These are phyloP conservation scores for Biancaea sappan DNA, from an alignment of 306 rosid species.

Conservation along the genomic window DNA sequence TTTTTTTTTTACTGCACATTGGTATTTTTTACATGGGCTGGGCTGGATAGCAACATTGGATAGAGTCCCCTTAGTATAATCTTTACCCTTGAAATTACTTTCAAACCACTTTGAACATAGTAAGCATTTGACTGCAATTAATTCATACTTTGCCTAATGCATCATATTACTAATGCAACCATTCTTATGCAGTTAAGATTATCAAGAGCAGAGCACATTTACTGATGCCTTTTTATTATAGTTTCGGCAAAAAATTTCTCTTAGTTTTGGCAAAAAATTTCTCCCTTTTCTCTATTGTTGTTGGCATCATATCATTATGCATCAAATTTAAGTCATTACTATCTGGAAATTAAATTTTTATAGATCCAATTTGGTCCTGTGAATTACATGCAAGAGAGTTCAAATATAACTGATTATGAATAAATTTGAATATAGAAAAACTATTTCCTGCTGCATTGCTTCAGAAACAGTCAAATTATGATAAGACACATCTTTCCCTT, in stretches of 20 bases:
- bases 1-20: too few relatives aligned
- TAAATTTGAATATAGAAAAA: neutral
- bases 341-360: neutral
- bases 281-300: neutral
- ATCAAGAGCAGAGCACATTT: slow-evolving; percentile 45
- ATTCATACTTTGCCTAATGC: neutral
- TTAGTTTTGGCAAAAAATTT: slow-evolving; percentile 49
- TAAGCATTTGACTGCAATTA: neutral
- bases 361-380: neutral
- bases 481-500: neutral
- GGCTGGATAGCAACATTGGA: neutral
- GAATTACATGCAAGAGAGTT: neutral
- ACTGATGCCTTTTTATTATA: slow-evolving; percentile 20
- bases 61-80: neutral
- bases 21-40: neutral
- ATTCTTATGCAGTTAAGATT: neutral
- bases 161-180: slow-evolving; percentile 33
- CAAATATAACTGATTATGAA: neutral
- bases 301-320: neutral
- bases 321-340: neutral
- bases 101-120: neutral
- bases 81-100: slow-evolving; percentile 47
- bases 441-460: neutral
- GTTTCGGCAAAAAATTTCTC: too few relatives aligned
- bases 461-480: neutral